A percentile compares a stretch with the other conserved stretches of the same genome.
Conservation (phyloP, 768 basidiomycete species). For the Scleroderma citrinum region DNA sequence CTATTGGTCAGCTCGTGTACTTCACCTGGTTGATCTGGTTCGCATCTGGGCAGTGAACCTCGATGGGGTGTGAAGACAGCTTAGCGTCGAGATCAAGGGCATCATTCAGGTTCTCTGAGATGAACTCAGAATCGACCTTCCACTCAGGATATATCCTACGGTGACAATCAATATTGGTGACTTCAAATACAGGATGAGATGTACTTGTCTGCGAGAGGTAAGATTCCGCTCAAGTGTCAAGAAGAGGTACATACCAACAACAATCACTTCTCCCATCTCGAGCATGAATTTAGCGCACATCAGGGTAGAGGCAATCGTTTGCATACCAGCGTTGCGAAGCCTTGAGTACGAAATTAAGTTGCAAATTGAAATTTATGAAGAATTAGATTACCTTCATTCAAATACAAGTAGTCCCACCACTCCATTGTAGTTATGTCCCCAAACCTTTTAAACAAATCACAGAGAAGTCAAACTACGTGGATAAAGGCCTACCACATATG, state of each 20-base stretch:
- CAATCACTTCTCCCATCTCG: conserved; percentile 84
- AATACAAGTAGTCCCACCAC: conserved; percentile 84
- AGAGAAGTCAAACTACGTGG: neutral
- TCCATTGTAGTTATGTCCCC: conserved; percentile 92
- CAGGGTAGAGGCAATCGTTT: neutral
- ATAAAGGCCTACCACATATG: conserved; percentile 60
- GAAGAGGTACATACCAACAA: conserved; percentile 48
- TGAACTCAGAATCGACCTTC: conserved; percentile 78
- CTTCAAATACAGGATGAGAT: conserved; percentile 7
- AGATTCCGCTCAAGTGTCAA: neutral
- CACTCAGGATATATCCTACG: conserved; percentile 75
- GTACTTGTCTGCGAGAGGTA: conserved; percentile 45
- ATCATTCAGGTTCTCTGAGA: conserved; percentile 66
- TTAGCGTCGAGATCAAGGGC: conserved; percentile 83
- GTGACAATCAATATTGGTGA: conserved; percentile 2
- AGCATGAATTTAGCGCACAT: conserved; percentile 3
- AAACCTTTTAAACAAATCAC: conserved; percentile 45
- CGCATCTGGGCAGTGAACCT: conserved; percentile 84
- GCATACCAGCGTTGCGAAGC: conserved; percentile 80
- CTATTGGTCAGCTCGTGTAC: neutral
- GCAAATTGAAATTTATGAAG: neutral
- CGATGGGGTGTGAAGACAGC: conserved; percentile 86
- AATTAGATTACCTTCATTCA: conserved; percentile 60
- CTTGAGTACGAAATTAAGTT: conserved; percentile 27
- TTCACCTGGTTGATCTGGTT: conserved; percentile 72